Base-by-base conservation (phyloP, 2,329 filamentous ascomycete species). In the Beauveria sp. region DNA sequence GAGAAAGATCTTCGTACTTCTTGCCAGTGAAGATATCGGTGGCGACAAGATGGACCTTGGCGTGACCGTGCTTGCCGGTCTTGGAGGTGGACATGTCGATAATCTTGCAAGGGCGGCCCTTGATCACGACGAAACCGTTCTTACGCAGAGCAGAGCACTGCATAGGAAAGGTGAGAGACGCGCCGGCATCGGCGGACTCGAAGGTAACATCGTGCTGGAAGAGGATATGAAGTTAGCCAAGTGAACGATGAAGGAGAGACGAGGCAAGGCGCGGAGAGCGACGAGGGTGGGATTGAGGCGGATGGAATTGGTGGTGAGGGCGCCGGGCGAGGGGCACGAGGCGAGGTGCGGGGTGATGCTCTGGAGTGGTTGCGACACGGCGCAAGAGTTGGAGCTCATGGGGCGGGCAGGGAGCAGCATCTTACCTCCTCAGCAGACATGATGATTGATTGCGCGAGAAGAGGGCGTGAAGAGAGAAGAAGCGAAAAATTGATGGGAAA, bases 41-140 rank as follows among this genome's bases (percentile, higher is more conserved):
- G 76, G 92, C 94, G 74, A 97, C 89, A 72, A 99, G 83, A 83
- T 99, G 93, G 78, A 99, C 94, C 89, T 99, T 99, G 82, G 94
- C 94, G 90, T 99, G 96, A 80, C 94, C 94, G 90, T 99, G 94
- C 91, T 99, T 99, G 82, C 94, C 94, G 70, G 94, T 99, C 92
- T 99, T 99, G 79, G 94, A 99, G 84, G 94, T 99, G 71, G 92
- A 96, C 96, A 99, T 99, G 76, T 99, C 94, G 79, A 97, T 91
- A 73, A 99, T 99, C 90, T 97, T 99, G 92, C 94, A 99, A 73
- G 94, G 96, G 73, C 94, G 94, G 81, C 84, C 82, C 89, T 99
- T 99, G 84, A 99, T 97, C 78, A 93, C 88, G 79, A 99, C 94
- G 85, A 90, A 89, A 70, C 94, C 93, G 88, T 96, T 96, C 92